Percentiles rank a stretch among this genome's conserved stretches.
phyloP scores from a whole-genome alignment of 2,329 filamentous ascomycete genomes.

The Monilinia vaccinii-corymbosi region DNA sequence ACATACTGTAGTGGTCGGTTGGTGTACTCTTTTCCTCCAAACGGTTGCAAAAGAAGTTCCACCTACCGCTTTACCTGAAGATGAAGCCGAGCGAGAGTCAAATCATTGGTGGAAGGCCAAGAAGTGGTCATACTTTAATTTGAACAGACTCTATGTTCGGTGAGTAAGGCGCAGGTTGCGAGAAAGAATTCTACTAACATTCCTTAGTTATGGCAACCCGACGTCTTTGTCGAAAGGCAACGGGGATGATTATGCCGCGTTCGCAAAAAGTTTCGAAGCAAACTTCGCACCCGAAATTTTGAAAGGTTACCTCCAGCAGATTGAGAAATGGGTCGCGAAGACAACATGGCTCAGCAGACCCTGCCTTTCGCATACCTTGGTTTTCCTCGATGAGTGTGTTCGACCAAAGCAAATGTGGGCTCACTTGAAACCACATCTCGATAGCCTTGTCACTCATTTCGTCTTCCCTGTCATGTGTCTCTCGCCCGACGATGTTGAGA shows the following conservation, averaged over 20 bases:
- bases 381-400: slow-evolving; percentile 94
- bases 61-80: slow-evolving; percentile 67
- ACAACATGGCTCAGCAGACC: slow-evolving; percentile 91
- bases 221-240: slow-evolving; percentile 64
- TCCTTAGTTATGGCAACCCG: slow-evolving; percentile 76
- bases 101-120: slow-evolving; percentile 99
- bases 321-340: slow-evolving; percentile 96
- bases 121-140: slow-evolving; percentile 98
- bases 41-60: slow-evolving; percentile 82
- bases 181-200: slow-evolving; percentile 10
- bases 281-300: slow-evolving; percentile 94
- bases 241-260: slow-evolving; percentile 66
- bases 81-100: slow-evolving; percentile 73
- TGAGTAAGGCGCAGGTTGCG: slow-evolving; percentile 34
- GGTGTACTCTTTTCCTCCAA: slow-evolving; percentile 91
- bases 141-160: slow-evolving; percentile 92
- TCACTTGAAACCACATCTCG: slow-evolving; percentile 85
- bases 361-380: slow-evolving; percentile 84
- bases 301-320: slow-evolving; percentile 86
- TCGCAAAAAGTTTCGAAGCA: slow-evolving; percentile 82
- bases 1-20: slow-evolving; percentile 78
- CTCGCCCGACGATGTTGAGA: slow-evolving; percentile 81
- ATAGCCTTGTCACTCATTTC: slow-evolving; percentile 86
- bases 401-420: slow-evolving; percentile 97
- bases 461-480: slow-evolving; percentile 94